phyloP scores from a whole-genome alignment of 2,329 filamentous ascomycete species.

The Annulohypoxylon truncatum region DNA sequence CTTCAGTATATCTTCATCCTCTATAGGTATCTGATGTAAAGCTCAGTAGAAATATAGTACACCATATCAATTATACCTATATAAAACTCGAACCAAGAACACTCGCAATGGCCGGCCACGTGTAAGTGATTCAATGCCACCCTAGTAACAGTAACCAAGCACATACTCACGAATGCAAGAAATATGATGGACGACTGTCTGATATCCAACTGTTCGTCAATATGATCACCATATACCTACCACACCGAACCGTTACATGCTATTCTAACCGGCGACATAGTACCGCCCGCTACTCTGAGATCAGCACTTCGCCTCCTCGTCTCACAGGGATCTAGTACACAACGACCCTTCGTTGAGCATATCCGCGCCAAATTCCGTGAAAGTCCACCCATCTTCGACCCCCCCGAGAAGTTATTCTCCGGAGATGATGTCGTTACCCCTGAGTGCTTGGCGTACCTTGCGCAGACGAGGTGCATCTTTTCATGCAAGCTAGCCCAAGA shows the following conservation, averaged over 20 bases:
- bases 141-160: not conserved
- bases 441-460: conserved; percentile 46
- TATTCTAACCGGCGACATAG: conserved; percentile 36
- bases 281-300: conserved; percentile 50
- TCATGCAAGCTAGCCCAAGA: conserved; percentile 51
- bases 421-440: conserved; percentile 39
- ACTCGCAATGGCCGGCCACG: conserved; percentile 44
- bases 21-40: too few relatives aligned
- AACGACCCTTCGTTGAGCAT: conserved; percentile 51
- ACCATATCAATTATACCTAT: too few relatives aligned
- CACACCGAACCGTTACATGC: too few relatives aligned
- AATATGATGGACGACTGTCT: conserved; percentile 58
- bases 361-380: conserved; percentile 48
- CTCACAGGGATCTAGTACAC: conserved; percentile 47
- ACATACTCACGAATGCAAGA: conserved; percentile 36
- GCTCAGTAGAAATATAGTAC: too few relatives aligned
- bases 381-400: conserved; percentile 38
- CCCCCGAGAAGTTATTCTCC: conserved; percentile 45
- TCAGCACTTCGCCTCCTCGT: conserved; percentile 51
- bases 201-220: conserved; percentile 52
- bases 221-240: not conserved
- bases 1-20: not conserved
- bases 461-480: conserved; percentile 52
- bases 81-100: not conserved
- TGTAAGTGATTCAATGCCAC: conserved; percentile 35